A percentile compares a stretch with the other conserved stretches of the same genome.
These are phyloP conservation scores for Trichaptum fuscoviolaceum DNA, from an alignment of 768 basidiomycete species.

Conservation along the genomic window DNA sequence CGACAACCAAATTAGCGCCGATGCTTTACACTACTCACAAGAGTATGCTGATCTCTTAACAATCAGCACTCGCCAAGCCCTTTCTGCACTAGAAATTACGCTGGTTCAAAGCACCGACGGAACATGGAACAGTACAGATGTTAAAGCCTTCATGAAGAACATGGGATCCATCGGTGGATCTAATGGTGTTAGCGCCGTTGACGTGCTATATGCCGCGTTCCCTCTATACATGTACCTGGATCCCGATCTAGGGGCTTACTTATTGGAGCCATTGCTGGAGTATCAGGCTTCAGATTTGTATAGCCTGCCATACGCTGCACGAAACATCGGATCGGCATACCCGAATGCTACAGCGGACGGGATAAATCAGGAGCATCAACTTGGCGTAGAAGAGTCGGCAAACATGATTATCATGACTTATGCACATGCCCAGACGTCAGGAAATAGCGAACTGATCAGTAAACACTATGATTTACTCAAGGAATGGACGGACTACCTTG, in stretches of 20 bases:
- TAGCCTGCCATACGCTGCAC: conserved; percentile 18
- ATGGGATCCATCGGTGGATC: conserved; percentile 7
- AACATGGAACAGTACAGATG: conserved; percentile 9
- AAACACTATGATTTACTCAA: conserved; percentile 24
- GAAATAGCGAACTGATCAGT: conserved; percentile 43
- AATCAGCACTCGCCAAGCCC: conserved; percentile 13
- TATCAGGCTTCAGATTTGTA: conserved; percentile 18
- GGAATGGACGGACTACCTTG: conserved; percentile 27
- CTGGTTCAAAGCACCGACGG: conserved; percentile 1
- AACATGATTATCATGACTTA: conserved; percentile 73
- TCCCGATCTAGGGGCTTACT: conserved; percentile 19
- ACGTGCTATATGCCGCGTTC: conserved; percentile 25
- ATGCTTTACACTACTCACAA: conserved; percentile 10
- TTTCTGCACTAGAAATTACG: conserved; percentile 16
- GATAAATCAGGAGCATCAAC: neutral
- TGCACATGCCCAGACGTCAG: conserved; percentile 50
- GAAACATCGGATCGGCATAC: conserved; percentile 20
- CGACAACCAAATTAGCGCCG: conserved; percentile 11
- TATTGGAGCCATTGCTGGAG: conserved; percentile 24
- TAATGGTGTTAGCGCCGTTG: conserved; percentile 26
- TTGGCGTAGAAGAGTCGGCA: conserved; percentile 25
- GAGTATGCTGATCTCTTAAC: conserved; percentile 16
- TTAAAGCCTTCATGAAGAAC: conserved; percentile 15
- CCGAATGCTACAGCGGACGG: conserved; percentile 3
- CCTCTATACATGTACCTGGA: conserved; percentile 27